Evolutionary conservation across 2,329 filamentous ascomycete genomes (phyloP).

Genomic region (Bertia moriformis): DNA sequence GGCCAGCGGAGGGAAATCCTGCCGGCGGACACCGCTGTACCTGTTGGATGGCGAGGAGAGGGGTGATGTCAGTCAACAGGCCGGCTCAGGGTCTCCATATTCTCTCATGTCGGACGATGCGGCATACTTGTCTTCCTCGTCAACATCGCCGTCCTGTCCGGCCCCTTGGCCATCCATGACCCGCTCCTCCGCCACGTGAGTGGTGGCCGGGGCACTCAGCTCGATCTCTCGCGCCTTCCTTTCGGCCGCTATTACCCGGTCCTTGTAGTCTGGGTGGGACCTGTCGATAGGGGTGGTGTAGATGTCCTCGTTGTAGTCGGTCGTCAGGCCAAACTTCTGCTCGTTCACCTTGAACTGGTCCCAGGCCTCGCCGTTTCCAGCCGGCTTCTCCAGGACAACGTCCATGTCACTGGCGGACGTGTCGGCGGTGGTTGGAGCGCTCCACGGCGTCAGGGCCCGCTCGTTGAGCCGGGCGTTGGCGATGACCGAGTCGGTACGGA

Average conservation of each 20-base stretch:
- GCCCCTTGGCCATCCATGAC: conserved; percentile 51
- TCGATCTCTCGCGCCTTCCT: conserved; percentile 84
- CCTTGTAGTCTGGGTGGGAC: conserved; percentile 66
- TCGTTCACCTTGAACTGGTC: conserved; percentile 92
- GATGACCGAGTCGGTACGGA: conserved; percentile 80
- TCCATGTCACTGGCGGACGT: too few relatives aligned
- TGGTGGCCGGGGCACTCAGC: conserved; percentile 54
- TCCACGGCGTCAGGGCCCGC: conserved; percentile 69
- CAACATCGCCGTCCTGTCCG: conserved; percentile 47
- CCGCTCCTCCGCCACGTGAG: conserved; percentile 82
- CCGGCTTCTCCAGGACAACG: conserved; percentile 53
- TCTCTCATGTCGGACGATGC: too few relatives aligned
- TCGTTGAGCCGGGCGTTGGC: conserved; percentile 60
- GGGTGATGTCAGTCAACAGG: too few relatives aligned
- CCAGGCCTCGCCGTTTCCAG: conserved; percentile 40
- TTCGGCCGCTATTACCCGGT: conserved; percentile 65
- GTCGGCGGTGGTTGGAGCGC: conserved; percentile 48
- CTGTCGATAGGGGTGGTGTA: conserved; percentile 89
- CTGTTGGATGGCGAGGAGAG: too few relatives aligned
- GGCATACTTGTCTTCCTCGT: conserved; percentile 82
- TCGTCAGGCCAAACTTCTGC: conserved; percentile 71
- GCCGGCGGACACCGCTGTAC: conserved; percentile 81
- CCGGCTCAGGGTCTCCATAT: too few relatives aligned
- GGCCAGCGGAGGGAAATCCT: conserved; percentile 55
- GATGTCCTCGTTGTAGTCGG: conserved; percentile 82